phyloP scores from a whole-genome alignment of 768 basidiomycete species.

The Boletus eberwhitei region DNA sequence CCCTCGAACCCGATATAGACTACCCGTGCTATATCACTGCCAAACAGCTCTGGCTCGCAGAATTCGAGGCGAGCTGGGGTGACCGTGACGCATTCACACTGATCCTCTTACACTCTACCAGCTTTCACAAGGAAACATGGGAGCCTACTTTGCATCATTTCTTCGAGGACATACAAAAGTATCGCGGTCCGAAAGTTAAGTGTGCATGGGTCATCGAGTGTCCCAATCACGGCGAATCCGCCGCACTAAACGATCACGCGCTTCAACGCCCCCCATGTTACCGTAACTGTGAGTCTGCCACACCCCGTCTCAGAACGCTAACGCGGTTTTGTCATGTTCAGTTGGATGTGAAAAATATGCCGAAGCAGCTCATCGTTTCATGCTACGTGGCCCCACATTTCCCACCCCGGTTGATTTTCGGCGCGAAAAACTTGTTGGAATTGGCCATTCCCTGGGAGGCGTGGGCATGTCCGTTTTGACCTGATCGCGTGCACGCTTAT shows the following conservation, averaged over 20 bases:
- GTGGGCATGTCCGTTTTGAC: slow-evolving; percentile 50
- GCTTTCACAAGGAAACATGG: slow-evolving; percentile 76
- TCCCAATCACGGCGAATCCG: slow-evolving; percentile 70
- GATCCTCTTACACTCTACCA: slow-evolving; percentile 64
- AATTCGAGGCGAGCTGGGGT: slow-evolving; percentile 33
- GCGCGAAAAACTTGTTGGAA: slow-evolving; percentile 51
- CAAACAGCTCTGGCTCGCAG: slow-evolving; percentile 52
- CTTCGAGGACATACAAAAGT: slow-evolving; percentile 33
- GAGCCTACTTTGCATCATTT: slow-evolving; percentile 54
- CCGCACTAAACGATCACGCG: slow-evolving; percentile 46
- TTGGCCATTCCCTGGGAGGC: slow-evolving; percentile 69
- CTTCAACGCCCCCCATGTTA: slow-evolving; percentile 44
- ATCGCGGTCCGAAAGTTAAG: slow-evolving; percentile 19
- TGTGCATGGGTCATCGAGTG: slow-evolving; percentile 66
- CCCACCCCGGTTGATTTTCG: slow-evolving; percentile 46
- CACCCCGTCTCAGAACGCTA: neutral
- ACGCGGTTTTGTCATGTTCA: slow-evolving; percentile 19
- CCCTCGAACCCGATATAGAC: slow-evolving; percentile 37
- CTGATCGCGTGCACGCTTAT: neutral
- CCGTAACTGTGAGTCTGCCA: slow-evolving; percentile 40
- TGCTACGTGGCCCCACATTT: slow-evolving; percentile 39
- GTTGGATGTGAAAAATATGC: slow-evolving; percentile 68
- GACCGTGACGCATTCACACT: slow-evolving; percentile 51
- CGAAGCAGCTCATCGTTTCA: slow-evolving; percentile 53
- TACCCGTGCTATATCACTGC: slow-evolving; percentile 53